Evolutionary conservation across 2,329 filamentous ascomycete species (phyloP).

Genomic region (Pseudogymnoascus verrucosus): DNA sequence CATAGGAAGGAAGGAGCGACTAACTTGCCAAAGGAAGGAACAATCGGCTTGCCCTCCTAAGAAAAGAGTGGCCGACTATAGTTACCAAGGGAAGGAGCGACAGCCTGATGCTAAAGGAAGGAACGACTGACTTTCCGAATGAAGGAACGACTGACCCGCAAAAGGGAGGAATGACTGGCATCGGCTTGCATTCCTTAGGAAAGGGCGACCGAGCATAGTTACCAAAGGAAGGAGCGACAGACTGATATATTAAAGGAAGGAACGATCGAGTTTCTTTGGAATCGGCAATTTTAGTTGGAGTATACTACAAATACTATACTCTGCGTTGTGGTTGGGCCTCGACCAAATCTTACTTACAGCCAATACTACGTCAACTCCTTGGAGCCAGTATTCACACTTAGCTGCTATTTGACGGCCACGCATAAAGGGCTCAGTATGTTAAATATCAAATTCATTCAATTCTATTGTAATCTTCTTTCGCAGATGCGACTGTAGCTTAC

Average conservation of each 20-base stretch:
- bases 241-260: too few relatives aligned
- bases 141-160: not conserved
- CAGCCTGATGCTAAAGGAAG: too few relatives aligned
- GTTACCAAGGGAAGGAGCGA: too few relatives aligned
- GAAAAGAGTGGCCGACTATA: too few relatives aligned
- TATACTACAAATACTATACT: not conserved
- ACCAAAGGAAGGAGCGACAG: too few relatives aligned
- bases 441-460: not conserved
- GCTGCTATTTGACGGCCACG: not conserved
- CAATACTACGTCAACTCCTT: not conserved
- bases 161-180: not conserved
- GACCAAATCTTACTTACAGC: not conserved
- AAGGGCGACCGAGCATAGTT: too few relatives aligned
- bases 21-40: too few relatives aligned
- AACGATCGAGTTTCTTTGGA: too few relatives aligned
- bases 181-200: too few relatives aligned
- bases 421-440: not conserved
- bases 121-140: too few relatives aligned
- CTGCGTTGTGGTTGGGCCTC: not conserved
- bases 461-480: not conserved
- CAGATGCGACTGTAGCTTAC: not conserved
- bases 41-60: too few relatives aligned
- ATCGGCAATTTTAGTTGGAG: not conserved
- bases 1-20: too few relatives aligned
- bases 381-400: not conserved